Evolutionary conservation across 164 flowering plant genomes (phyloP), one percentile per base, ranked within the genome.

Genomic region (Stephania japonica): DNA sequence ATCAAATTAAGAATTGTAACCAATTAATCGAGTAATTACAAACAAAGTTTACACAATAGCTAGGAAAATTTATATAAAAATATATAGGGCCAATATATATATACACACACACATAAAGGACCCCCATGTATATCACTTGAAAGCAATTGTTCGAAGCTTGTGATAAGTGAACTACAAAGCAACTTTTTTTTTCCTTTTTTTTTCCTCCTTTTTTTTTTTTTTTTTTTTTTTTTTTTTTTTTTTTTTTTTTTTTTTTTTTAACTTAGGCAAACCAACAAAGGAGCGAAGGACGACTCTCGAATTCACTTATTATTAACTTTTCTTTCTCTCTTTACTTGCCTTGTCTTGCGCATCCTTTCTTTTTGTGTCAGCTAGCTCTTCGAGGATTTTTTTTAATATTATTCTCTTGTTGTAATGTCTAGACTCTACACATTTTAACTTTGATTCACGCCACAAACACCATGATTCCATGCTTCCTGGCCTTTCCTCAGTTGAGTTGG

Each of bases 381-480:
- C 6, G 49, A 2, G 32, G 3, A 27, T 49, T 67, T 73, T 66
- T 42, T 68, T 59, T 14, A 59, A 59, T 47, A 47, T 59, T 66
- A 11, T 65, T 73, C 21, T 42, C 18, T 68, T 24, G 68, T 7
- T 67, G 25, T 8, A 59, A n/a, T 26, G 21, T 26, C 68, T 42
- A 19, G 49, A 68, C 43, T 19, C 59, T 3, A 9, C 59, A 11
- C 21, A 24, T 21, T 44, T 69, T 50, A 26, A 24, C 76, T 69
- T 69, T 69, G 76, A 42, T 59, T 75, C 68, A 69, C 61, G 68
- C 76, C 27, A 44, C 56, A 75, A 75, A 75, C 72, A 42, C 71
- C 76, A 69, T 75, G 72, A 74, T 74, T 62, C 61, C 66, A 68
- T 61, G 72, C 68, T 59, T 23, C 49, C 25, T 19, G 53, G 8